Conservation (phyloP, 768 basidiomycete species). For the Calocybe indica region DNA sequence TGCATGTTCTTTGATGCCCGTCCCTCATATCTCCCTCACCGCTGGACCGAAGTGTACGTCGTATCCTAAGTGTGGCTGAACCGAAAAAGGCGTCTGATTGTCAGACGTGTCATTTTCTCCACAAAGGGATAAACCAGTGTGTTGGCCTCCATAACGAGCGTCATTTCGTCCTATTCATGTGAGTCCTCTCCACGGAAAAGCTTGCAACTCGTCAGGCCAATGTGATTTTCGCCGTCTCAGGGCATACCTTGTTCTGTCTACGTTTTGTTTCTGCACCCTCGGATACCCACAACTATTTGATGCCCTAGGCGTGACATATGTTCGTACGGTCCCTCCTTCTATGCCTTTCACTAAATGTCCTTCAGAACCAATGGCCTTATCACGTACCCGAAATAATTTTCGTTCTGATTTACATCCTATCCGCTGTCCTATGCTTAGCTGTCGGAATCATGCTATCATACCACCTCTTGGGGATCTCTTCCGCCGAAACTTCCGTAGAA, state of each 20-base stretch:
- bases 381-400: conserved; percentile 63
- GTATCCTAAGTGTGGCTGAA: not conserved
- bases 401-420: conserved; percentile 72
- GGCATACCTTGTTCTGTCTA: conserved; percentile 72
- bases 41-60: too few relatives aligned
- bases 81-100: not conserved
- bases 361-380: conserved; percentile 46
- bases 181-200: too few relatives aligned
- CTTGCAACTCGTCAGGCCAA: too few relatives aligned
- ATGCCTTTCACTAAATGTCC: not conserved
- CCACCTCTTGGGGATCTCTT: conserved; percentile 65
- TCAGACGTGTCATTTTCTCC: not conserved
- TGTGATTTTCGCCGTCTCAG: too few relatives aligned
- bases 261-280: conserved; percentile 50
- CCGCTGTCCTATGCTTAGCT: conserved; percentile 67
- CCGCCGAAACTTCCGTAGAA: conserved; percentile 88
- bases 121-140: conserved; percentile 91
- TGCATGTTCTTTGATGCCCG: conserved; percentile 1
- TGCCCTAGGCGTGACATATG: conserved; percentile 49
- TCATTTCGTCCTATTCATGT: conserved; percentile 96
- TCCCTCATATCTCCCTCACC: conserved; percentile 5
- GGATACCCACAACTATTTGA: conserved; percentile 60
- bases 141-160: conserved; percentile 95
- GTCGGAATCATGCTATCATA: conserved; percentile 68
- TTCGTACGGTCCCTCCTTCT: conserved; percentile 25